Base-by-base conservation (phyloP, 1,139 yeast species). In the Debaryomyces nepalensis region DNA sequence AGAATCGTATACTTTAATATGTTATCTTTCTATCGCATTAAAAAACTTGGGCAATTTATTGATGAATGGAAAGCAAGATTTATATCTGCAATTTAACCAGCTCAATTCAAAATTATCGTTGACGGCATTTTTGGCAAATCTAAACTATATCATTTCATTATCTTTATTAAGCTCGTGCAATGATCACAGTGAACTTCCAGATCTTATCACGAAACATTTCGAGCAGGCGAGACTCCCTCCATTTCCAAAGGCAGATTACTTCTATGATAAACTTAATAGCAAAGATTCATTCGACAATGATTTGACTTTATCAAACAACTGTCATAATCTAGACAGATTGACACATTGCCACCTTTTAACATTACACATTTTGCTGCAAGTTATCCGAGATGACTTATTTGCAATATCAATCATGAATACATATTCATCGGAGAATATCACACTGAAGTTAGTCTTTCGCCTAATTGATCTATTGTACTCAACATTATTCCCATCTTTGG, bases 81-180 rank as follows among this genome's bases (percentile, higher is more conserved):
- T 63, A 12, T 59, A 58, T 42, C 21, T 52, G 1, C 38, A 33
- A 2, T 68, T 53, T 42, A 66, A 65, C 29, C 39, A 39, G 3
- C 43, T 57, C n/a, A 53, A 53, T 30, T 53, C 64, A 5, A 64
- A 58, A 27, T 26, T 57, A 6, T 69, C 73, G 2, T 26, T 66
- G 3, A 29, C 51, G 2, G 44, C 63, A 6, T 40, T 52, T 24
- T 21, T 47, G 4, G 32, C 50, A 18, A 52, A 48, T 31, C 44
- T 61, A 27, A 61, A 54, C 35, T 63, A 45, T 39, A 43, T 62
- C 14, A 38, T 61, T 5, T 46, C 62, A 2, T 21, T 46, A 4
- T 54, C 55, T 33, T 43, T 59, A 26, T 46, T 54, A 41, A 39
- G 38, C 18, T 12, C 37, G 8, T 44, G 38, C 19, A 43, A 44